Evolutionary conservation across 495 filamentous ascomycete species (phyloP), one percentile per base, ranked within the genome.

Genomic region (Aspergillus avenaceus): DNA sequence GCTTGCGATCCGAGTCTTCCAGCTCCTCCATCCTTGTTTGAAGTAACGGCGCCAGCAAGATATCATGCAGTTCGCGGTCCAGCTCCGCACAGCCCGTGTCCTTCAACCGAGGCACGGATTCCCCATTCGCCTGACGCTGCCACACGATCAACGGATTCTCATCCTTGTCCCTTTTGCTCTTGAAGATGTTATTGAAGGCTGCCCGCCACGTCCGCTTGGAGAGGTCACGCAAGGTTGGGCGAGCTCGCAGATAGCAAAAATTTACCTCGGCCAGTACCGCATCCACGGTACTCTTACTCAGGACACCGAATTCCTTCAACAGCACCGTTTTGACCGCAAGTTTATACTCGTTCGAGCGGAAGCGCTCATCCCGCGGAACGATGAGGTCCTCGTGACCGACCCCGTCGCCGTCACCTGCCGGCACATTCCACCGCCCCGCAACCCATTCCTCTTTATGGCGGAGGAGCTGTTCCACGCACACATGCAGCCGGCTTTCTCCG

Each of bases 261-360:
- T 98, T 98, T 56, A 79, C 79, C 63, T 98, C 93, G 19, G 91
- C 92, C 40, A 98, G 76, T 2, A 98, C 91, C 7, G 85, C 91
- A 32, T 88, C 84, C 55, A 97, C 84, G 3, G 89, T 82, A 37
- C 89, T 91, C 46, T 79, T 81, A 27, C 85, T 85, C 11, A 97
- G 71, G 18, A 80, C 81, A 54, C 83, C 87, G 73, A 96, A 98
- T 63, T 98, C 93, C 38, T 89, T 86, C 58, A 66, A 71, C 50
- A 87, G 64, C 8, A 69, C 61, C 25, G 60, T 55, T 62, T 81
- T 84, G 8, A 87, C 88, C 8, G 89, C 85, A 43, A 71, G 66
- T 62, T 83, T 88, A 71, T 97, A 98, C 47, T 70, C 74, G 2
- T 74, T 70, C 21, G 77, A 84, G 44, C 91, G 81, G 60, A 97